Evolutionary conservation across 2,329 filamentous ascomycete species (phyloP), one percentile per base, ranked within the genome.

Genomic region (Monilinia vaccinii-corymbosi): DNA sequence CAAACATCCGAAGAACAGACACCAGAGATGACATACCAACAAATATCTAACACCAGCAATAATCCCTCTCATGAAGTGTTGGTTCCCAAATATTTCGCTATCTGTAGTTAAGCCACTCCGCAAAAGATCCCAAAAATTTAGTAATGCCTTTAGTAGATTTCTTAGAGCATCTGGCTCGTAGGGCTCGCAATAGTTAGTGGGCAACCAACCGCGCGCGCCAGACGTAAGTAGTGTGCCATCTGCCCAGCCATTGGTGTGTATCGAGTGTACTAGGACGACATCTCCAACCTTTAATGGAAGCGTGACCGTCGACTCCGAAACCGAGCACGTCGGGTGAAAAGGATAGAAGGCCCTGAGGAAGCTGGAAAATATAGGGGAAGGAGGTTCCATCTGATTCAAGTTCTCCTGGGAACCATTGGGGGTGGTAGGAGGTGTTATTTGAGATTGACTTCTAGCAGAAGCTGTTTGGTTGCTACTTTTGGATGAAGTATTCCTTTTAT

Each of bases 211-310:
- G 67, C 94, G 83, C 55, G 88, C 88, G 31, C 93, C 93, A 3
- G 91, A 90, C 28, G 87, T 82, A 63, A 99, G 76, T 45, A 97
- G 78, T 0, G 94, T 99, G 56, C 94, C 94, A 73, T 99, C 94
- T 36, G 94, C 94, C 94, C 94, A 99, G 67, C 94, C 94, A 76
- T 97, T 99, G 62, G 91, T 94, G 74, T 99, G 94, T 66, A 97
- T 89, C 4, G 94, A 97, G 74, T 99, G 94, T 25, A 99, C 88
- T 61, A 99, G 76, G 58, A 99, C 87, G 52, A 99, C 84, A 70
- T 99, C 94, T 61, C 94, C 94, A 71, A 94, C 87, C 67, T 89
- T 89, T 60, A 99, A 81, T 25, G 91, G 88, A 13, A 97, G 79
- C 13, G 93, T 97, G 59, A 97, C 88, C 11, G 91, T 94, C 13